phyloP scores from a whole-genome alignment of 2,329 filamentous ascomycete genomes.

The Monilinia polystroma region DNA sequence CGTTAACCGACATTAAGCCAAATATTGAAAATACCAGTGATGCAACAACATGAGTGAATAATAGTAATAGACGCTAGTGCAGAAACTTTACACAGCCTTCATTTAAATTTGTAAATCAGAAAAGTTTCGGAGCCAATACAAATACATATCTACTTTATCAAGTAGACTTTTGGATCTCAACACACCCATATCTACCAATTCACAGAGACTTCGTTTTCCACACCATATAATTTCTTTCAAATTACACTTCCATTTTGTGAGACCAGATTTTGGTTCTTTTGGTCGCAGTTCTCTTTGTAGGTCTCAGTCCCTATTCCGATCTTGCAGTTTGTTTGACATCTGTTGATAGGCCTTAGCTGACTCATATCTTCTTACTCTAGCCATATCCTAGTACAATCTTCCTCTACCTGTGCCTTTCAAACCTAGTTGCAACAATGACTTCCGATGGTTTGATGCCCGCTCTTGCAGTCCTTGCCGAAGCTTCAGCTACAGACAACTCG shows the following conservation, averaged over 20 bases:
- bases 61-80: background rate
- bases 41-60: background rate
- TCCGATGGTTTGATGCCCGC: too few species aligned
- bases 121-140: background rate
- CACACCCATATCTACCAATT: background rate
- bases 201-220: background rate
- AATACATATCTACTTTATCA: background rate
- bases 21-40: background rate
- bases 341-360: background rate
- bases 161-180: accelerated
- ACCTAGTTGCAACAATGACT: background rate
- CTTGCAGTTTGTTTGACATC: background rate
- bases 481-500: background rate
- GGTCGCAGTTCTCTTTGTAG: background rate
- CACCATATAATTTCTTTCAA: background rate
- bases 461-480: too few species aligned
- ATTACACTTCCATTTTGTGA: background rate
- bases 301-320: background rate
- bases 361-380: background rate
- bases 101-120: background rate
- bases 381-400: too few species aligned
- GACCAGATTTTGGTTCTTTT: background rate
- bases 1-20: background rate
- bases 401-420: background rate
- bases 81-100: background rate